A percentile compares a stretch with the other conserved stretches of the same genome.
phyloP scores from a whole-genome alignment of 1,139 yeast species.

The Debaryomycetaceae sp. region DNA sequence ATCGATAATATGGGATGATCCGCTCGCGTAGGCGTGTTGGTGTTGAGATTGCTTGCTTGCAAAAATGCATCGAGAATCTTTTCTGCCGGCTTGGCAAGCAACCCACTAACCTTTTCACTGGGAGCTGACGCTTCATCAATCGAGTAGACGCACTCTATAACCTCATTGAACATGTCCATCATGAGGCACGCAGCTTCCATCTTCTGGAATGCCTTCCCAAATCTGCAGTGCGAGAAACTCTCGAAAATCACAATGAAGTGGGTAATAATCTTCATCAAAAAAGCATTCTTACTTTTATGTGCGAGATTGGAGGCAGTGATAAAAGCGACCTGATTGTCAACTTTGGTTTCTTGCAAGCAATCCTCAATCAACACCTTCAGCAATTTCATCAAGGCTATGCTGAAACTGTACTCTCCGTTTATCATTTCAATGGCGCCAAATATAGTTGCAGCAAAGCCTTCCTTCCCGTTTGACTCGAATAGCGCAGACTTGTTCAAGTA shows the following conservation, averaged over 20 bases:
- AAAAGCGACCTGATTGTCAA: slow-evolving; percentile 27
- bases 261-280: slow-evolving; percentile 50
- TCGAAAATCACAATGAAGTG: slow-evolving; percentile 70
- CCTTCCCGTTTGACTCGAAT: slow-evolving; percentile 62
- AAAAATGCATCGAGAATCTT: slow-evolving; percentile 55
- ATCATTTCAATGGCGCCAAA: slow-evolving; percentile 75
- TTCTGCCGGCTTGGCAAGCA: slow-evolving; percentile 47
- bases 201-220: slow-evolving; percentile 51
- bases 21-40: slow-evolving; percentile 34
- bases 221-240: slow-evolving; percentile 69
- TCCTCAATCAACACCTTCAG: slow-evolving; percentile 51
- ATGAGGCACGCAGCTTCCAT: slow-evolving; percentile 58
- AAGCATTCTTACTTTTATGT: slow-evolving; percentile 35
- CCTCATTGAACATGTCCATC: slow-evolving; percentile 51
- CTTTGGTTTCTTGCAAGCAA: slow-evolving; percentile 31
- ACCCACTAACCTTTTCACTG: slow-evolving; percentile 41
- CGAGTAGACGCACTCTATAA: slow-evolving; percentile 55
- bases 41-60: slow-evolving; percentile 41
- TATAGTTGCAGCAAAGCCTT: slow-evolving; percentile 59
- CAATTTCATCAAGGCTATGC: slow-evolving; percentile 54
- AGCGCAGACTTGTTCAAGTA: slow-evolving; percentile 65
- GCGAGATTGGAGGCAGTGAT: neutral
- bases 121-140: slow-evolving; percentile 43
- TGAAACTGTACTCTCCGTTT: slow-evolving; percentile 61
- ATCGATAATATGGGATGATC: slow-evolving; percentile 52